Evolutionary conservation across 148 eudicot species (phyloP).

Genomic region (Cornus controversa): DNA sequence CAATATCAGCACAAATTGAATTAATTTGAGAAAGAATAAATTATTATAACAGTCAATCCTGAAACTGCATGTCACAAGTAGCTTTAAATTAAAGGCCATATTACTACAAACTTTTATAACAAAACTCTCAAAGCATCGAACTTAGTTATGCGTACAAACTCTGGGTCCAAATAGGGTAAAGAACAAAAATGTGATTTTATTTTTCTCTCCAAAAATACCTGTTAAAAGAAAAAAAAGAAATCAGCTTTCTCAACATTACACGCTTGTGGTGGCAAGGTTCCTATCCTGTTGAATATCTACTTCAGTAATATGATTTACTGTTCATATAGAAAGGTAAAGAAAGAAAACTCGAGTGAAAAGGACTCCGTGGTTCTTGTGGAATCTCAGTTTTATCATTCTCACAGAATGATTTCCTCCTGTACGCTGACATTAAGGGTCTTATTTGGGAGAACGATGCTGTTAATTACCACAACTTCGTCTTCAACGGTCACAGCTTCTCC

Average conservation of each 20-base stretch:
- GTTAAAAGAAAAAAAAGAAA: background rate
- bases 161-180: background rate
- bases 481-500: constrained; percentile 83
- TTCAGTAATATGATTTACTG: background rate
- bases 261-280: background rate
- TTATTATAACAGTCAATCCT: background rate
- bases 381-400: background rate
- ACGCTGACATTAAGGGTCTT: constrained; percentile 70
- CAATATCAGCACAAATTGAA: background rate
- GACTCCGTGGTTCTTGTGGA: background rate
- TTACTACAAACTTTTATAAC: background rate
- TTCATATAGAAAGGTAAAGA: background rate
- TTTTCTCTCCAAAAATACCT: too few species aligned
- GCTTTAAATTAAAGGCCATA: background rate
- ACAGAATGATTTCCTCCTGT: constrained; percentile 77
- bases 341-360: background rate
- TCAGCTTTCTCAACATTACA: constrained; percentile 5
- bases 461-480: constrained; percentile 79
- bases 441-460: constrained; percentile 81
- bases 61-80: background rate
- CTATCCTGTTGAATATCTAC: background rate
- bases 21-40: background rate
- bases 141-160: background rate
- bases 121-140: background rate
- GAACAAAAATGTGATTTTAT: background rate